A percentile compares a stretch with the other conserved stretches of the same genome.
These are phyloP conservation scores for Pleurotus ostreatus DNA, from an alignment of 768 basidiomycete genomes.

Conservation along the genomic window DNA sequence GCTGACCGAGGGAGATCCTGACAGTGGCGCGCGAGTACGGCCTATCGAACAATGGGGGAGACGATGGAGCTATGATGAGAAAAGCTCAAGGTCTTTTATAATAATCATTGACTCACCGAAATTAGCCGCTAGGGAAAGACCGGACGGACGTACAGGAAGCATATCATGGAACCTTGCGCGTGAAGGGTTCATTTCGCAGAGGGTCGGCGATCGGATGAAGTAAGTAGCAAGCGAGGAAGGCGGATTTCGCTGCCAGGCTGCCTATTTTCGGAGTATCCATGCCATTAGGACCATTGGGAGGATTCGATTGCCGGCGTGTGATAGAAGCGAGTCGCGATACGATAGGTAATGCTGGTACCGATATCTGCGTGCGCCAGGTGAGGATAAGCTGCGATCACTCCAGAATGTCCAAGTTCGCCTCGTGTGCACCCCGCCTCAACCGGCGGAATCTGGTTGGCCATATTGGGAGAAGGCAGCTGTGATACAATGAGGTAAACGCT, in stretches of 20 bases:
- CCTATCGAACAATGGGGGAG: background rate
- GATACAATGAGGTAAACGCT: constrained; percentile 3
- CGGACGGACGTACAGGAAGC: constrained; percentile 3
- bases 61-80: constrained; percentile 1
- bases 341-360: background rate
- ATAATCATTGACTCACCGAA: constrained; percentile 4
- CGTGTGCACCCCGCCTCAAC: constrained; percentile 1
- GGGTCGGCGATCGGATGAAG: constrained; percentile 4
- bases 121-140: constrained; percentile 3
- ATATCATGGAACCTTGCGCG: constrained; percentile 5
- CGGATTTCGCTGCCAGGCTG: background rate
- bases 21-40: background rate
- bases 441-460: background rate
- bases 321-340: background rate
- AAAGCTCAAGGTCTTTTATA: constrained; percentile 1
- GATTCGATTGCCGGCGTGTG: background rate
- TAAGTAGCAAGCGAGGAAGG: background rate
- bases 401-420: background rate
- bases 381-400: background rate
- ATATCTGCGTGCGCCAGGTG: constrained; percentile 7
- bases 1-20: background rate
- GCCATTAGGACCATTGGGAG: background rate
- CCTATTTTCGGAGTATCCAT: background rate
- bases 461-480: background rate
- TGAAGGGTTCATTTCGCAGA: constrained; percentile 1